These are phyloP conservation scores for Tricholoma saponaceum DNA, from an alignment of 768 basidiomycete genomes.

Conservation along the genomic window DNA sequence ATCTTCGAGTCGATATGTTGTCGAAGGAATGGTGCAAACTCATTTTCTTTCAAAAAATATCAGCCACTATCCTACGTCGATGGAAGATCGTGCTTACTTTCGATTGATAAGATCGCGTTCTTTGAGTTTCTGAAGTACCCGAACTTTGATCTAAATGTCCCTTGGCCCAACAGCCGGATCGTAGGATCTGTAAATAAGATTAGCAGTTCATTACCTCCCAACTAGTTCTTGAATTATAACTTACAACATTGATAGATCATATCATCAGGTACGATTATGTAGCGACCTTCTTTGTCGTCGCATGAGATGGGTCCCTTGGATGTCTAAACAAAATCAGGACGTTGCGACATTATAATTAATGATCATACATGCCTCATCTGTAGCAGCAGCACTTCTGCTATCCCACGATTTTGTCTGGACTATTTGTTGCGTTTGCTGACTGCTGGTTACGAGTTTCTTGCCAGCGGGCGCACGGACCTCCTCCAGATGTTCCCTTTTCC, in stretches of 20 bases:
- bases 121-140: conserved; percentile 89
- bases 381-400: conserved; percentile 57
- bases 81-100: conserved; percentile 58
- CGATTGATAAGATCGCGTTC: conserved; percentile 82
- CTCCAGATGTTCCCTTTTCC: conserved; percentile 73
- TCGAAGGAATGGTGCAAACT: conserved; percentile 93
- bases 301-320: conserved; percentile 69
- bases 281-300: conserved; percentile 99
- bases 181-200: conserved; percentile 69
- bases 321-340: conserved; percentile 37
- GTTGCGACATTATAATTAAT: conserved; percentile 11
- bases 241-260: conserved; percentile 82
- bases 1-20: conserved; percentile 86
- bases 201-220: conserved; percentile 13
- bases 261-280: conserved; percentile 90
- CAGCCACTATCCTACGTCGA: conserved; percentile 4
- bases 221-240: conserved; percentile 22
- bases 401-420: conserved; percentile 62
- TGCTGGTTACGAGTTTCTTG: conserved; percentile 55
- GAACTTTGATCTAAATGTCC: conserved; percentile 97
- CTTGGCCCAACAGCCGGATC: conserved; percentile 87
- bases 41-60: conserved; percentile 87
- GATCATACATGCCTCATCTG: conserved; percentile 58
- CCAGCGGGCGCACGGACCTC: conserved; percentile 64
- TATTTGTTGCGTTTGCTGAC: conserved; percentile 47